Conservation (phyloP, 371 early-diverging fungal species). For the Syncephalis fuscata region DNA sequence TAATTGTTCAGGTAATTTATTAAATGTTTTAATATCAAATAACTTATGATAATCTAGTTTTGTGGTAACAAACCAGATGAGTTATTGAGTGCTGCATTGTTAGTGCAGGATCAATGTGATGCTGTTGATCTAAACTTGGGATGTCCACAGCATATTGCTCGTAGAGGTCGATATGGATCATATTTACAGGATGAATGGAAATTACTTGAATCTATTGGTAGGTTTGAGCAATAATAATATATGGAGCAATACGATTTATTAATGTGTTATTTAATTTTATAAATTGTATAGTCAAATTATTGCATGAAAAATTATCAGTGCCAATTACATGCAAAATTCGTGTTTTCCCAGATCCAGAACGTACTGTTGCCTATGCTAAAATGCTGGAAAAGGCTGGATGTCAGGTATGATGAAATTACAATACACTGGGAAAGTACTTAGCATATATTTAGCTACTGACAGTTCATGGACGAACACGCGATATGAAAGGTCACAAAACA, state of each 20-base stretch:
- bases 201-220: constrained; percentile 48
- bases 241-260: constrained; percentile 4
- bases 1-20: constrained; percentile 71
- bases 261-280: constrained; percentile 8
- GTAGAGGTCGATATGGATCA: constrained; percentile 89
- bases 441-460: constrained; percentile 43
- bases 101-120: constrained; percentile 77
- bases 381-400: constrained; percentile 94
- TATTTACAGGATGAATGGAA: constrained; percentile 96
- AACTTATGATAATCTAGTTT: constrained; percentile 36
- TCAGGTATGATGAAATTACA: constrained; percentile 17
- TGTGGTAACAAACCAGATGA: constrained; percentile 92
- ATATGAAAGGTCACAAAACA: constrained; percentile 93
- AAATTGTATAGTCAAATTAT: constrained; percentile 27
- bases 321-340: constrained; percentile 98
- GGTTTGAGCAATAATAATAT: background rate
- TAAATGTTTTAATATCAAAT: background rate
- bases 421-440: background rate
- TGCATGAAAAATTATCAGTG: constrained; percentile 71
- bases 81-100: constrained; percentile 70
- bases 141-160: constrained; percentile 96
- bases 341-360: constrained; percentile 78
- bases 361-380: constrained; percentile 90
- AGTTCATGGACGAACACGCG: constrained; percentile 93
- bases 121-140: constrained; percentile 98